phyloP scores from a whole-genome alignment of 345 rosid species.

The Diplotaxis tenuifolia region DNA sequence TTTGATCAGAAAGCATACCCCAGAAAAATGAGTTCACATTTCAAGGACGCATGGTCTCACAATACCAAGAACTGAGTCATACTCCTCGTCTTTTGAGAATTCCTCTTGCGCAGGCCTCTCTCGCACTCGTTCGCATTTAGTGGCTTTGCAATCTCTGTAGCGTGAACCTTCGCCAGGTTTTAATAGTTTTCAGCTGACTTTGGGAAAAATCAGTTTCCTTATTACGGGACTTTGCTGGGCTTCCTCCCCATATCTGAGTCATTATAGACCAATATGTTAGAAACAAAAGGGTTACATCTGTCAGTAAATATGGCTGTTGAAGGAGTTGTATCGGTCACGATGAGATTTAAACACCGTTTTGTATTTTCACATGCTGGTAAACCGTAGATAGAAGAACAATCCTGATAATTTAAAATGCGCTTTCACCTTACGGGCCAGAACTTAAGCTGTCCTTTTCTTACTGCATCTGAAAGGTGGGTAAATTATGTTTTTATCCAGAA shows the following conservation, averaged over 20 bases:
- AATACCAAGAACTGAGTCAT: conserved; percentile 82
- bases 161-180: conserved; percentile 87
- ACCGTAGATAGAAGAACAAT: conserved; percentile 5
- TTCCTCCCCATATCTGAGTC: conserved; percentile 90
- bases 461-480: background rate
- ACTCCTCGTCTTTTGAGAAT: conserved; percentile 69
- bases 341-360: conserved; percentile 1
- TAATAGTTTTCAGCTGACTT: conserved; percentile 75
- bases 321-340: background rate
- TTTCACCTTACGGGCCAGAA: background rate
- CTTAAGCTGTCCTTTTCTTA: background rate
- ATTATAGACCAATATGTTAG: conserved; percentile 14
- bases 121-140: conserved; percentile 80
- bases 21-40: conserved; percentile 44
- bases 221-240: conserved; percentile 78
- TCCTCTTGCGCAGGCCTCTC: conserved; percentile 80
- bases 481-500: background rate
- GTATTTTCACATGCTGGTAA: conserved; percentile 12
- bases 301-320: background rate
- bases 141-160: conserved; percentile 80
- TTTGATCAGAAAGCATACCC: conserved; percentile 17
- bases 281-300: background rate
- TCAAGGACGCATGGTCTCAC: conserved; percentile 53
- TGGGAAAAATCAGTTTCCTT: conserved; percentile 70
- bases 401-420: background rate